These are phyloP conservation scores for Citrus reticulata DNA, from an alignment of 345 rosid genomes.

Conservation along the genomic window DNA sequence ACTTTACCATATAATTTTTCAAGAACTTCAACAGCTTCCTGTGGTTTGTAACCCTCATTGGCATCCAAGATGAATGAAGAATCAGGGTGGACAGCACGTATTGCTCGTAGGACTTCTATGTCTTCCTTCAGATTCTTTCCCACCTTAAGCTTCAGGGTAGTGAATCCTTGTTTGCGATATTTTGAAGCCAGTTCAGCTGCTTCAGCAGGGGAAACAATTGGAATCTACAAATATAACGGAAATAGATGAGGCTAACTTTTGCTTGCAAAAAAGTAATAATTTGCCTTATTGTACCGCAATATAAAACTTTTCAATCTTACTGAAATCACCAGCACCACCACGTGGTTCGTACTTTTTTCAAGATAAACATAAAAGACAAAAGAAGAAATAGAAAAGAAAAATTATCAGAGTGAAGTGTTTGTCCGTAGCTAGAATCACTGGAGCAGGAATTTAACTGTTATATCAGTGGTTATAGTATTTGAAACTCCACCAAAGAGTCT, in stretches of 20 bases:
- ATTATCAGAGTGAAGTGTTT: background rate
- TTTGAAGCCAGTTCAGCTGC: conserved; percentile 74
- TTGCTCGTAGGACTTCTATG: conserved; percentile 80
- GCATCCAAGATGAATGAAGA: conserved; percentile 92
- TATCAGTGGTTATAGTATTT: conserved; percentile 65
- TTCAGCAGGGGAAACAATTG: conserved; percentile 78
- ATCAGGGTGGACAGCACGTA: conserved; percentile 66
- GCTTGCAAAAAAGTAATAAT: background rate
- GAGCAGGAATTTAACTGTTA: conserved; percentile 61
- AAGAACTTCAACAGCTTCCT: conserved; percentile 83
- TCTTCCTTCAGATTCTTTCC: conserved; percentile 78
- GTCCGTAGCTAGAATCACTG: conserved; percentile 13
- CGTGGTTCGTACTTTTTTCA: background rate
- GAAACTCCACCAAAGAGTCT: conserved; percentile 86
- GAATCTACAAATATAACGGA: conserved; percentile 52
- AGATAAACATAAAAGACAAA: background rate
- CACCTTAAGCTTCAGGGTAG: conserved; percentile 88
- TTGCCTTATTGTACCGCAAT: background rate
- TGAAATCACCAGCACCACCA: background rate
- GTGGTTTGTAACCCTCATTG: conserved; percentile 77
- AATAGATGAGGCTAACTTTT: conserved; percentile 3
- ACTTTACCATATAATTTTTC: conserved; percentile 62
- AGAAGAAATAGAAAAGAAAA: background rate
- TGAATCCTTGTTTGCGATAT: conserved; percentile 67
- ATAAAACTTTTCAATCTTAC: background rate